A percentile compares a stretch with the other conserved stretches of the same genome.
These are phyloP conservation scores for Saccharomyces mikatae DNA, from an alignment of 805 yeast genomes.

Conservation along the genomic window DNA sequence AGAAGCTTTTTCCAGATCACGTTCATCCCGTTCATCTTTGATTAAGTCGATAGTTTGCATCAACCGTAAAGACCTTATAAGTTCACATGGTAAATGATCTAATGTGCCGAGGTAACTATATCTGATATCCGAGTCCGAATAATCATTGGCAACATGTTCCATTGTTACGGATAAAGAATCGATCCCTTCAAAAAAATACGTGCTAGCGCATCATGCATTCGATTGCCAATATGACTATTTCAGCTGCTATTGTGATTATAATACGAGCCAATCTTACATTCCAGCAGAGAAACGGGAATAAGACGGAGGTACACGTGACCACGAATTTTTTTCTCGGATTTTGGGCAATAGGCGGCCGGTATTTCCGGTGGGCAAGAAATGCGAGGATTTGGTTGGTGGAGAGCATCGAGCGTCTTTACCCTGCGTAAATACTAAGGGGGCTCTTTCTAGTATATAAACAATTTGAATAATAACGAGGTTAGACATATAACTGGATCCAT, in stretches of 20 bases:
- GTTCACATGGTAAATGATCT: constrained; percentile 38
- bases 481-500: background rate
- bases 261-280: background rate
- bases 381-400: background rate
- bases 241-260: background rate
- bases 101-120: constrained; percentile 32
- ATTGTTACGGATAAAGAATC: background rate
- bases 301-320: background rate
- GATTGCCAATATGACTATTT: background rate
- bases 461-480: background rate
- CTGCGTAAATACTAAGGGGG: background rate
- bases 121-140: constrained; percentile 28
- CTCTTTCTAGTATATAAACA: background rate
- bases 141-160: background rate
- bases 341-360: background rate
- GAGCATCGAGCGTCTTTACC: background rate
- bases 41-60: constrained; percentile 31
- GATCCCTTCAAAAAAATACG: background rate
- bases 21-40: background rate
- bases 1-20: background rate
- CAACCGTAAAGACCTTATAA: constrained; percentile 36
- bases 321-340: background rate
- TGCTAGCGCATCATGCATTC: background rate
- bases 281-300: background rate
- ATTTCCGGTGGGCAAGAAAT: background rate